phyloP scores from a whole-genome alignment of 208 protist species.

The Herpetomonas samuelpessoai region DNA sequence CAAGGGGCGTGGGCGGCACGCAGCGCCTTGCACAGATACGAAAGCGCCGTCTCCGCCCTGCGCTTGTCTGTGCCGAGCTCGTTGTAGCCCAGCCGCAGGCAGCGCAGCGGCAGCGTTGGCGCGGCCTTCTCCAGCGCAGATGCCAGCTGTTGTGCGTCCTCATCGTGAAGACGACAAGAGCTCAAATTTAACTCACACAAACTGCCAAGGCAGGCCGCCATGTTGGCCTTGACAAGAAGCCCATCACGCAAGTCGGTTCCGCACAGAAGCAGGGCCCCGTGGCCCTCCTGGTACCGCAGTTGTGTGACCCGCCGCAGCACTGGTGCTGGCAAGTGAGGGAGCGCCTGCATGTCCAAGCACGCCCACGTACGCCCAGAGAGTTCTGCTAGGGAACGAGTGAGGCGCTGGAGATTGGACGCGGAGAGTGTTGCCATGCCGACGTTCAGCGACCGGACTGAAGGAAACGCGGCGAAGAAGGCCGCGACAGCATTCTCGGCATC shows the following conservation, averaged over 20 bases:
- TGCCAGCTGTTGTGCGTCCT: slow-evolving; percentile 41
- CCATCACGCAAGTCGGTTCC: too few relatives aligned
- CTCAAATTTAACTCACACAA: too few relatives aligned
- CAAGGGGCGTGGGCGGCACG: slow-evolving; percentile 39
- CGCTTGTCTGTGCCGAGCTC: slow-evolving; percentile 24
- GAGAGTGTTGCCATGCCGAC: slow-evolving; percentile 23
- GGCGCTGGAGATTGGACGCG: slow-evolving; percentile 19
- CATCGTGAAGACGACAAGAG: slow-evolving; percentile 32
- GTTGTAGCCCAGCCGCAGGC: slow-evolving; percentile 45
- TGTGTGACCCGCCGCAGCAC: too few relatives aligned
- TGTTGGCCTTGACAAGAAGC: too few relatives aligned
- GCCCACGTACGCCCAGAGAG: too few relatives aligned
- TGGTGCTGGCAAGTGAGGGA: too few relatives aligned
- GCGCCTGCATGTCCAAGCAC: too few relatives aligned
- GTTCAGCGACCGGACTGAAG: slow-evolving; percentile 24
- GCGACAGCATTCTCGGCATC: too few relatives aligned
- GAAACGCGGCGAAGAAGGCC: slow-evolving; percentile 22
- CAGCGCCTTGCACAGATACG: slow-evolving; percentile 60
- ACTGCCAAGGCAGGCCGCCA: too few relatives aligned
- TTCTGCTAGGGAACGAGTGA: slow-evolving; percentile 35
- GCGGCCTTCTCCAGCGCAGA: slow-evolving; percentile 27
- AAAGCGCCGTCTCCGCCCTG: slow-evolving; percentile 27
- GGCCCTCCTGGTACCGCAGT: too few relatives aligned
- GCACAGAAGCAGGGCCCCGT: too few relatives aligned
- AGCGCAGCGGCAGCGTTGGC: slow-evolving; percentile 35